A percentile compares a stretch with the other conserved stretches of the same genome.
phyloP scores from a whole-genome alignment of 805 yeast species.

The Teunomyces stri region DNA sequence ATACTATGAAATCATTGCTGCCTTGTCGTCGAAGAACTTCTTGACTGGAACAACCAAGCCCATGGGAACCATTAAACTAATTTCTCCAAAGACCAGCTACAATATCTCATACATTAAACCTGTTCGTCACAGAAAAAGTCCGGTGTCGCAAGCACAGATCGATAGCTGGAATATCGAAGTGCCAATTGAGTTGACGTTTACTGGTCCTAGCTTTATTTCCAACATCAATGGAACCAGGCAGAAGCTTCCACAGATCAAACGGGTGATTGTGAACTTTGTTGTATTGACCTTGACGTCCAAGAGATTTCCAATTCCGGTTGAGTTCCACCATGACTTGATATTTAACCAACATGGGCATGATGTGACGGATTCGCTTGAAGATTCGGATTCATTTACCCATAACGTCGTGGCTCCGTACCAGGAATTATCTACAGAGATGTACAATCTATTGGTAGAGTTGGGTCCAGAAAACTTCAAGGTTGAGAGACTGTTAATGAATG shows the following conservation, averaged over 20 bases:
- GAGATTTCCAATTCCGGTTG: slow-evolving; percentile 36
- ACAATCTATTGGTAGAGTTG: slow-evolving; percentile 15
- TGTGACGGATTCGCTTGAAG: slow-evolving; percentile 5
- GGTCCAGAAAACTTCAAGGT: slow-evolving; percentile 26
- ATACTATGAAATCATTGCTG: slow-evolving; percentile 1
- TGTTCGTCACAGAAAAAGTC: slow-evolving; percentile 11
- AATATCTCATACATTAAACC: slow-evolving; percentile 24
- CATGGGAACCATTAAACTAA: slow-evolving; percentile 7
- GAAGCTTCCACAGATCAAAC: slow-evolving; percentile 21
- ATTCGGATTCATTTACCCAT: slow-evolving; percentile 22
- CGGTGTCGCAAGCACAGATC: not conserved
- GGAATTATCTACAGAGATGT: slow-evolving; percentile 17
- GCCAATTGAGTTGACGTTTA: slow-evolving; percentile 21
- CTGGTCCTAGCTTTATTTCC: slow-evolving; percentile 4
- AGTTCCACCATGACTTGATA: slow-evolving; percentile 34
- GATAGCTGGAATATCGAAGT: slow-evolving; percentile 25
- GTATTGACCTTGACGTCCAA: slow-evolving; percentile 31
- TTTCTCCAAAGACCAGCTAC: slow-evolving; percentile 6
- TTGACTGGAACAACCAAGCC: slow-evolving; percentile 12
- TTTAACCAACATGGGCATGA: slow-evolving; percentile 18
- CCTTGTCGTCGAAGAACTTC: slow-evolving; percentile 12
- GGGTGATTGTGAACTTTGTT: slow-evolving; percentile 25
- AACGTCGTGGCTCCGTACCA: slow-evolving; percentile 24
- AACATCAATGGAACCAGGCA: not conserved
- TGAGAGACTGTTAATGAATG: slow-evolving; percentile 28